A percentile compares a stretch with the other conserved stretches of the same genome.
Evolutionary conservation across 1,139 yeast genomes (phyloP).

Genomic region (Debaryomycetaceae sp.): DNA sequence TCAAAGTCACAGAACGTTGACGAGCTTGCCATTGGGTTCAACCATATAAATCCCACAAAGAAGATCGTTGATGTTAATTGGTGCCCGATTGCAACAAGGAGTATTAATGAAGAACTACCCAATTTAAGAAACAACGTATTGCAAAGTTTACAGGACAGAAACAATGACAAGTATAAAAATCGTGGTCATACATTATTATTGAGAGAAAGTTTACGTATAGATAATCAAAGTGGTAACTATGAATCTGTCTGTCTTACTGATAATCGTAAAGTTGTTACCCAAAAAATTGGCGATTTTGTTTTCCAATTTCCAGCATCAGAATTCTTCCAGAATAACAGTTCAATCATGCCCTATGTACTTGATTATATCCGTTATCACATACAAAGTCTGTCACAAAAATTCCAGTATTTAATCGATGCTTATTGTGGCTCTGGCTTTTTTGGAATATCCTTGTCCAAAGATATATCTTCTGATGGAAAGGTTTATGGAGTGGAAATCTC

Average conservation of each 20-base stretch:
- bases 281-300: conserved; percentile 25
- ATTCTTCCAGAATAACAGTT: conserved; percentile 36
- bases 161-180: conserved; percentile 3
- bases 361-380: conserved; percentile 30
- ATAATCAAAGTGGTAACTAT: conserved; percentile 32
- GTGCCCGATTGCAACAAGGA: conserved; percentile 30
- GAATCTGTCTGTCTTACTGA: conserved; percentile 24
- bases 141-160: conserved; percentile 1
- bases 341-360: conserved; percentile 33
- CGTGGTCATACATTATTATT: conserved; percentile 18
- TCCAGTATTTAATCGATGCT: conserved; percentile 38
- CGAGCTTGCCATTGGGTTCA: conserved; percentile 28
- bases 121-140: conserved; percentile 9
- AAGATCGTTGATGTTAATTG: conserved; percentile 25
- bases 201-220: conserved; percentile 32
- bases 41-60: conserved; percentile 20
- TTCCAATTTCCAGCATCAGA: conserved; percentile 34
- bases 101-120: conserved; percentile 21
- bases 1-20: conserved; percentile 9
- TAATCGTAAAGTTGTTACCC: conserved; percentile 25
- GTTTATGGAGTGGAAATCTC: conserved; percentile 46
- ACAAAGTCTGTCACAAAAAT: conserved; percentile 5
- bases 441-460: conserved; percentile 35
- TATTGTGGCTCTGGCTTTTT: conserved; percentile 50
- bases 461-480: conserved; percentile 26